Evolutionary conservation across 2,329 filamentous ascomycete species (phyloP), one percentile per base, ranked within the genome.

Genomic region (Arthrobotrys megalospora): DNA sequence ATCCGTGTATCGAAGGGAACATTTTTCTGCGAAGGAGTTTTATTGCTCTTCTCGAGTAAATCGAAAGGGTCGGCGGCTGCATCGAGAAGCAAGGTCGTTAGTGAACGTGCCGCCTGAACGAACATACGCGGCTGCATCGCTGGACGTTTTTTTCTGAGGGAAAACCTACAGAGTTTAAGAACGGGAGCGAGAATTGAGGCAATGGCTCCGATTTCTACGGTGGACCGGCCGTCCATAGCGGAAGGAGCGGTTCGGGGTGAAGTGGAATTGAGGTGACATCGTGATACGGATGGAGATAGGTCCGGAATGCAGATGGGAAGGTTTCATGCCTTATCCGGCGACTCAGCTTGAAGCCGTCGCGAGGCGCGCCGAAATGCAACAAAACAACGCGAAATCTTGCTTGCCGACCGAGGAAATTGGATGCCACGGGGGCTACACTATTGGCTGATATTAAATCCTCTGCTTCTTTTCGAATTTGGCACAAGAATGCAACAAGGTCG

Each of bases 1-100:
- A 77, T 77, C 21, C 73, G 66, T 7, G 60, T 77, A 55, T 77
- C 60, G 21, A 70, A 67, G 0, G 73, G 73, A 11, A 77, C 58
- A 47, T 70, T 62, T 32, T 66, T 60, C 45, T 77, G 73, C 2
- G 73, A 71, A 14, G 73, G 73, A n/a, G 60, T 71, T 32, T 67
- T 36, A 36, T 77, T 77, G 34, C 73, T 77, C 60, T 53, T 71
- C 48, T 77, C 73, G 43, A 63, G 58, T 12, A 77, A 60, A 36
- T 63, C 66, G 43, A 77, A 77, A 32, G 73, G 73, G 62, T 77
- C 73, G 21, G 55, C 41, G 2, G 58, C 60, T 71, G 45, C n/a
- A 21, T 60, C n/a, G n/a, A 53, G 34, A 21, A 36, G 19, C 16
- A 48, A 6, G 14, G 38, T 24, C 8, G 58, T 73, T 52, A 73